Evolutionary conservation across 2,329 filamentous ascomycete species (phyloP).

Genomic region (Pseudogymnoascus sp.): DNA sequence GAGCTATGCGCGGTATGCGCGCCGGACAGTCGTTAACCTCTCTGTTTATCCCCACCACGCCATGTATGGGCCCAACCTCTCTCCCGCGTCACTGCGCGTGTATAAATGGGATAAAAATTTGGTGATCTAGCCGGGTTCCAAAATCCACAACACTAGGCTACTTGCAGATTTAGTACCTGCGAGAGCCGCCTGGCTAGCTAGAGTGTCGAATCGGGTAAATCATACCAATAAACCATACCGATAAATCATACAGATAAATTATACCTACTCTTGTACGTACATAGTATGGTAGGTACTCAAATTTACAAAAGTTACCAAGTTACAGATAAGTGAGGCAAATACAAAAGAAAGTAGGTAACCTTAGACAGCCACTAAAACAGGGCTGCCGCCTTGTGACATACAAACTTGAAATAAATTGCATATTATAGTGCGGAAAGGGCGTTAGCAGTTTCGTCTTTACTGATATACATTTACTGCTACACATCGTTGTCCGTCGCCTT

Average conservation of each 20-base stretch:
- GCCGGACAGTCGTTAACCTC: not conserved
- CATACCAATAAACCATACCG: not conserved
- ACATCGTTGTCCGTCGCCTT: not conserved
- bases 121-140: not conserved
- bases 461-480: not conserved
- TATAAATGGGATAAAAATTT: not conserved
- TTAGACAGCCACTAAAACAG: not conserved
- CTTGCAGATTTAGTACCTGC: not conserved
- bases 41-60: conserved; percentile 2
- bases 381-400: not conserved
- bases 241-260: no score
- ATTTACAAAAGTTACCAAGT: not conserved
- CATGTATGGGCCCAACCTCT: not conserved
- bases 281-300: not conserved
- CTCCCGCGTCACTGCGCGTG: not conserved
- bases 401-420: not conserved
- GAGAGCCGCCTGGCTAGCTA: not conserved
- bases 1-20: not conserved
- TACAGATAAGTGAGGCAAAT: not conserved
- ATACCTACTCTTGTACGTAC: no score
- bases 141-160: not conserved
- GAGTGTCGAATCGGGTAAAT: not conserved
- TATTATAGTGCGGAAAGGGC: not conserved
- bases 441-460: not conserved
- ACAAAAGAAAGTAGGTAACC: not conserved